Evolutionary conservation across 1,284 basidiomycete species (phyloP).

Genomic region (Filobasidium uniguttulatum): DNA sequence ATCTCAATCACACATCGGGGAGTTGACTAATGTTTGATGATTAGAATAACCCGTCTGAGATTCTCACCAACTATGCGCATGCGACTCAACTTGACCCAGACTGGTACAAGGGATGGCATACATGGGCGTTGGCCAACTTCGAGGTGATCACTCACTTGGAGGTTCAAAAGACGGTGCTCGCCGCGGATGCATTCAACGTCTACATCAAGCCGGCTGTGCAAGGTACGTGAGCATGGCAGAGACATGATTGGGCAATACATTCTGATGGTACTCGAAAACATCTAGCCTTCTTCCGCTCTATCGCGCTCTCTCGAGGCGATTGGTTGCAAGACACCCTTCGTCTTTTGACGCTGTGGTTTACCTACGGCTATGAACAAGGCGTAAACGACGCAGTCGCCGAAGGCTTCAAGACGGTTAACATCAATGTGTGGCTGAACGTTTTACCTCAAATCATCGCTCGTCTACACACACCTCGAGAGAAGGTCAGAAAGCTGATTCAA

Average conservation of each 20-base stretch:
- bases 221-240: constrained; percentile 44
- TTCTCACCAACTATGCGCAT: constrained; percentile 68
- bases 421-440: constrained; percentile 98
- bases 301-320: constrained; percentile 77
- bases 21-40: constrained; percentile 1
- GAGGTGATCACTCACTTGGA: constrained; percentile 82
- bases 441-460: constrained; percentile 98
- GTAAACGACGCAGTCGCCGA: constrained; percentile 80
- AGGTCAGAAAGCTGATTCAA: constrained; percentile 81
- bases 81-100: constrained; percentile 83
- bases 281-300: constrained; percentile 87
- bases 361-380: constrained; percentile 81
- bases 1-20: neutral
- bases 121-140: constrained; percentile 94
- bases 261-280: neutral
- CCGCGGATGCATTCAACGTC: constrained; percentile 55
- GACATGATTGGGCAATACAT: neutral
- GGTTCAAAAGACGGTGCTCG: constrained; percentile 51
- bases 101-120: constrained; percentile 99
- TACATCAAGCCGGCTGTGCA: constrained; percentile 92
- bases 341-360: constrained; percentile 94
- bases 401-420: constrained; percentile 79
- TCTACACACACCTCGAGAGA: constrained; percentile 82
- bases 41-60: constrained; percentile 63
- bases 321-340: constrained; percentile 90